A percentile compares a stretch with the other conserved stretches of the same genome.
Evolutionary conservation across 1,139 yeast species (phyloP).

Genomic region (Pneumocystis murina): DNA sequence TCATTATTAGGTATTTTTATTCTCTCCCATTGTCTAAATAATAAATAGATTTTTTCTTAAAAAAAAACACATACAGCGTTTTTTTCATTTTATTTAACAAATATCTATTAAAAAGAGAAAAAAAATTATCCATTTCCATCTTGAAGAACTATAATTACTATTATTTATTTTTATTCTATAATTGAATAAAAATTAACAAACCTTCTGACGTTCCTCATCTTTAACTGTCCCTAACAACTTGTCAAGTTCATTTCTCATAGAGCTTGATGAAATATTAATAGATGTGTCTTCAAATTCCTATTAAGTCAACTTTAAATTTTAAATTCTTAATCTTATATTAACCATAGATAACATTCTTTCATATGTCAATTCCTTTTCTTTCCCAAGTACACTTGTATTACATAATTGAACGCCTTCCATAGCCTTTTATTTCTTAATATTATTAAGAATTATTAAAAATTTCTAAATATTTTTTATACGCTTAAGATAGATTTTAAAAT

Average conservation of each 20-base stretch:
- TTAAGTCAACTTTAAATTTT: not conserved
- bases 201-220: constrained; percentile 37
- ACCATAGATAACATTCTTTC: not conserved
- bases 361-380: not conserved
- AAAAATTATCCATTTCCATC: constrained; percentile 87
- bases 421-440: not conserved
- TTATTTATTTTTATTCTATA: not conserved
- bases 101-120: constrained; percentile 84
- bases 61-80: constrained; percentile 2
- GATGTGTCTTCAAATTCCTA: constrained; percentile 84
- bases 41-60: not conserved
- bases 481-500: not conserved
- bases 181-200: constrained; percentile 1
- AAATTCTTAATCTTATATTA: not conserved
- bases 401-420: not conserved
- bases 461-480: too few relatives aligned
- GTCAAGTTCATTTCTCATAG: constrained; percentile 93
- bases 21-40: constrained; percentile 64
- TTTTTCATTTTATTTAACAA: constrained; percentile 72
- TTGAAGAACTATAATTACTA: constrained; percentile 41
- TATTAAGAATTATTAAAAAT: not conserved
- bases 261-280: constrained; percentile 90
- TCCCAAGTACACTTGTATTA: too few relatives aligned
- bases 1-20: constrained; percentile 77
- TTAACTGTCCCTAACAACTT: constrained; percentile 65